Evolutionary conservation across 2,329 filamentous ascomycete species (phyloP).

Genomic region (Penicillium brasilianum): DNA sequence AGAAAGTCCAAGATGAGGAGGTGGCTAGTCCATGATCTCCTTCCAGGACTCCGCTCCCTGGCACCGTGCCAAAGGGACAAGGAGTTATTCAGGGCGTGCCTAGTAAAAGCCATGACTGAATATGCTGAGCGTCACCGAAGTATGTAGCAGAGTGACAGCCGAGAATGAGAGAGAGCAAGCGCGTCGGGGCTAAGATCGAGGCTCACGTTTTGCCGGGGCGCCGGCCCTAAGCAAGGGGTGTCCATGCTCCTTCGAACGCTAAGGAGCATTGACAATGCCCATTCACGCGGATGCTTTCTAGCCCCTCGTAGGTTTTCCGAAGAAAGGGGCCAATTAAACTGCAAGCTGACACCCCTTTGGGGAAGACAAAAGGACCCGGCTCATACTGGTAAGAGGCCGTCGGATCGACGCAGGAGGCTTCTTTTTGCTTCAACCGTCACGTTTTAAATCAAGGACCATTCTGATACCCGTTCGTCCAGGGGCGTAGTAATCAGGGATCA

Average conservation of each 20-base stretch:
- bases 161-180: slow-evolving; percentile 30
- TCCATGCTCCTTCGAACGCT: slow-evolving; percentile 23
- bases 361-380: slow-evolving; percentile 6
- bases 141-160: slow-evolving; percentile 39
- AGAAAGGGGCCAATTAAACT: slow-evolving; percentile 19
- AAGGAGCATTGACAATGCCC: slow-evolving; percentile 29
- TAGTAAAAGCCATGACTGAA: slow-evolving; percentile 47
- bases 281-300: slow-evolving; percentile 28
- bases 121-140: slow-evolving; percentile 46
- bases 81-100: slow-evolving; percentile 40
- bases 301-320: slow-evolving; percentile 28
- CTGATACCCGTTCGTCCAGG: slow-evolving; percentile 54
- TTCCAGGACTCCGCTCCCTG: slow-evolving; percentile 30
- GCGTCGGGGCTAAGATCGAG: slow-evolving; percentile 27
- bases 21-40: slow-evolving; percentile 26
- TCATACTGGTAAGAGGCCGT: not conserved
- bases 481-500: slow-evolving; percentile 57
- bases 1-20: slow-evolving; percentile 26
- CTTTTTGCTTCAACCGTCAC: slow-evolving; percentile 32
- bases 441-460: slow-evolving; percentile 47
- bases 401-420: slow-evolving; percentile 27
- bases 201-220: slow-evolving; percentile 38
- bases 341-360: slow-evolving; percentile 17
- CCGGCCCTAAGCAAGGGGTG: slow-evolving; percentile 41
- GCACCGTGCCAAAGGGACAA: slow-evolving; percentile 38